phyloP scores from a whole-genome alignment of 495 filamentous ascomycete species.

The Amphirosellinia nigrospora region DNA sequence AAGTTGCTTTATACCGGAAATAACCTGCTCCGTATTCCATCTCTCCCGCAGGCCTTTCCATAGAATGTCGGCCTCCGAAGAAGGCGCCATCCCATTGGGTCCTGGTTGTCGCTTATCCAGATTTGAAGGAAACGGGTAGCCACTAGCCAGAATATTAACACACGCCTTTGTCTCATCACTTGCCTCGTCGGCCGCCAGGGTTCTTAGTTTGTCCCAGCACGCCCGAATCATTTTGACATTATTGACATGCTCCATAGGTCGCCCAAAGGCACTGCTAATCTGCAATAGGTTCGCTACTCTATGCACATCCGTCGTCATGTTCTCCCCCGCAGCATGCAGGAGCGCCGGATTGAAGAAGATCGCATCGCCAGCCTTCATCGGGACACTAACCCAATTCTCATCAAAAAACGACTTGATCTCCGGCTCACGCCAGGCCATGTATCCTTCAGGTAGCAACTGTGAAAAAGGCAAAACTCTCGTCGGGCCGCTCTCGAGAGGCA shows the following conservation, averaged over 20 bases:
- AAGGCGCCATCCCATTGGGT: conserved; percentile 59
- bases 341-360: conserved; percentile 64
- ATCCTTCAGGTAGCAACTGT: conserved; percentile 58
- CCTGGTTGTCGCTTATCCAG: conserved; percentile 57
- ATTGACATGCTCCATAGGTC: conserved; percentile 63
- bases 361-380: conserved; percentile 57
- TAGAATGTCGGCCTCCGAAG: conserved; percentile 60
- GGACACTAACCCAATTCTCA: conserved; percentile 51
- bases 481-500: conserved; percentile 59
- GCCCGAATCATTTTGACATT: conserved; percentile 48
- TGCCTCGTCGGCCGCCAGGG: conserved; percentile 42
- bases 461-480: conserved; percentile 61
- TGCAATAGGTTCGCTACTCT: conserved; percentile 61
- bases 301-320: conserved; percentile 51
- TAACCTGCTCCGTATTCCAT: conserved; percentile 43
- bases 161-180: conserved; percentile 38
- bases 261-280: conserved; percentile 62
- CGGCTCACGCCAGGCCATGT: conserved; percentile 53
- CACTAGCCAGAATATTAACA: conserved; percentile 50
- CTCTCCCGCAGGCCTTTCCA: conserved; percentile 48
- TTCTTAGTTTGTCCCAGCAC: conserved; percentile 48
- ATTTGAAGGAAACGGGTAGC: conserved; percentile 66
- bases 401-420: conserved; percentile 58
- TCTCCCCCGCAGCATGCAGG: conserved; percentile 63
- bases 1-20: conserved; percentile 48